These are phyloP conservation scores for Cercophora scortea DNA, from an alignment of 495 filamentous ascomycete species.

Conservation along the genomic window DNA sequence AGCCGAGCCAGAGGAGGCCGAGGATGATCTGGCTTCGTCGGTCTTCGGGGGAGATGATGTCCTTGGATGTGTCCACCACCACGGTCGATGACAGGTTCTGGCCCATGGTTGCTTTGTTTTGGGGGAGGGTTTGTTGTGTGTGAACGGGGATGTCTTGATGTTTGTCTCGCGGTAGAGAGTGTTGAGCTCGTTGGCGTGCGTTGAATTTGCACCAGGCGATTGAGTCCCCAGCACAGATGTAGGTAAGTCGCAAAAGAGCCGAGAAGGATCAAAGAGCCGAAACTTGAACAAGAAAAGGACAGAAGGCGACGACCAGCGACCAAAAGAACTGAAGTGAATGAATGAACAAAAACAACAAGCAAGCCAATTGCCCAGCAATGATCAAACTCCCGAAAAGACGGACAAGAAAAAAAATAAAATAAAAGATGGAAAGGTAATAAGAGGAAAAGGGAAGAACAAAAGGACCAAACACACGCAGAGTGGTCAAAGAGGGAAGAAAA, in stretches of 20 bases:
- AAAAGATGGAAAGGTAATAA: neutral
- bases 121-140: neutral
- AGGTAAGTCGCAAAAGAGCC: neutral
- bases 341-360: slow-evolving; percentile 1
- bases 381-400: slow-evolving; percentile 3
- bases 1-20: slow-evolving; percentile 21
- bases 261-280: neutral
- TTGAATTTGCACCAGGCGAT: neutral
- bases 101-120: slow-evolving; percentile 19
- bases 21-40: slow-evolving; percentile 19
- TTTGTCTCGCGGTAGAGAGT: neutral
- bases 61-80: slow-evolving; percentile 19
- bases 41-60: slow-evolving; percentile 16
- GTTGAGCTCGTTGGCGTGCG: neutral
- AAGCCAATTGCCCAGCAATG: neutral
- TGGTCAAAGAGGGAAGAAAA: neutral
- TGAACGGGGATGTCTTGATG: neutral
- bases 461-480: neutral
- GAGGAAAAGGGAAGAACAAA: neutral
- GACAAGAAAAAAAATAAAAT: neutral
- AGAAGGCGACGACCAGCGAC: neutral
- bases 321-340: neutral
- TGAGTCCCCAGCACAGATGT: neutral
- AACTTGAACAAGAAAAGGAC: neutral
- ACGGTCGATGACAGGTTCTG: slow-evolving; percentile 21